Conservation (phyloP, 495 filamentous ascomycete species). For the Lindgomyces ingoldianus region DNA sequence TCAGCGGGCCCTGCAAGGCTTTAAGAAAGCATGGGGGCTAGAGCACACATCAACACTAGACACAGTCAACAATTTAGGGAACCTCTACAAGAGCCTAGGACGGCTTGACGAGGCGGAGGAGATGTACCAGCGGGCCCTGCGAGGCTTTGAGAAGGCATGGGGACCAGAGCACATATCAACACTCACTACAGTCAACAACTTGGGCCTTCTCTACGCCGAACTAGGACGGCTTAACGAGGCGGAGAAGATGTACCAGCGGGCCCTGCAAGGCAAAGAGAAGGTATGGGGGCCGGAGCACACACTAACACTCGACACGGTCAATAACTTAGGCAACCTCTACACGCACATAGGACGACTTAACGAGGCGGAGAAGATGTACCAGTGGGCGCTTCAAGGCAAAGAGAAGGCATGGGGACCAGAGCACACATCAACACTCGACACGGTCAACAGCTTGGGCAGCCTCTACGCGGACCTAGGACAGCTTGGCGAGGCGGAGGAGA, state of each 20-base stretch:
- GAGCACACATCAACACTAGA: background rate
- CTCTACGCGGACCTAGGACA: too few species aligned
- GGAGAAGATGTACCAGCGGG: background rate
- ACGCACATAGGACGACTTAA: too few species aligned
- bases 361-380: too few species aligned
- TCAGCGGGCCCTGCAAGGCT: background rate
- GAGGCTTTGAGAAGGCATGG: background rate
- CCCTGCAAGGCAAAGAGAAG: background rate
- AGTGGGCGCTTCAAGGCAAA: too few species aligned
- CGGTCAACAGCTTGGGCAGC: too few species aligned
- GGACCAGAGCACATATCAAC: background rate
- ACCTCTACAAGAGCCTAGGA: background rate
- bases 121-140: background rate
- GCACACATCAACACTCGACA: too few species aligned
- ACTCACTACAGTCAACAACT: background rate
- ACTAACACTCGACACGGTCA: too few species aligned
- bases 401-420: too few species aligned
- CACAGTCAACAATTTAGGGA: background rate
- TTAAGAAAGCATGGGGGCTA: background rate
- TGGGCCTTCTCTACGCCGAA: background rate
- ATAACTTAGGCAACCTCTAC: too few species aligned
- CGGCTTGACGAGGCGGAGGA: background rate
- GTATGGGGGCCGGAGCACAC: background rate
- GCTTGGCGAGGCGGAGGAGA: too few species aligned
- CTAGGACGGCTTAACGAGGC: background rate